Evolutionary conservation across 2,329 filamentous ascomycete genomes (phyloP).

Genomic region (Plectosphaerella cucumerina): DNA sequence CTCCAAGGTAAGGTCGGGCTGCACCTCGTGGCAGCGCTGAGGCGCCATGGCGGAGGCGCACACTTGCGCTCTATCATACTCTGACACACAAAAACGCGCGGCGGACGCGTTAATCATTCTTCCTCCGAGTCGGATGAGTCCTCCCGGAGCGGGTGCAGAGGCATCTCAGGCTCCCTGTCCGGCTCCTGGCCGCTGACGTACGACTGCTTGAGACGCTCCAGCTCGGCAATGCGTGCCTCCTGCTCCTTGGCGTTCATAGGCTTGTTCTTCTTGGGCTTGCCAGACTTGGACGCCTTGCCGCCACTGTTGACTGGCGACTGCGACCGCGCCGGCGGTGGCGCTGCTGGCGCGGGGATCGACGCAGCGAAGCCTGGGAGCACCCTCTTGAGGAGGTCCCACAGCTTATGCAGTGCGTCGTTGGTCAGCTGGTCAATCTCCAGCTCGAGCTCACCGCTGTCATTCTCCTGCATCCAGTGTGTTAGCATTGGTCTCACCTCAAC

Average conservation of each 20-base stretch:
- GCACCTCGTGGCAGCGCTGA: too few species aligned
- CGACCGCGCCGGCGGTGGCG: constrained; percentile 8
- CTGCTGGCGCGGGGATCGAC: constrained; percentile 8
- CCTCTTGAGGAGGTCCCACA: constrained; percentile 42
- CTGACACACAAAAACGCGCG: not conserved
- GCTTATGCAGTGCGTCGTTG: constrained; percentile 48
- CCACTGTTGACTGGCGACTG: constrained; percentile 25
- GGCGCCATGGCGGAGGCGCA: not conserved
- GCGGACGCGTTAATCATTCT: constrained; percentile 19
- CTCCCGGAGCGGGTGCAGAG: constrained; percentile 14
- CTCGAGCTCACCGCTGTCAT: constrained; percentile 55
- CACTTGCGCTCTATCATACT: not conserved
- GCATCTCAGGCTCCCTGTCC: constrained; percentile 11
- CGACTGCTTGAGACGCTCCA: constrained; percentile 49
- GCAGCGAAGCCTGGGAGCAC: constrained; percentile 29
- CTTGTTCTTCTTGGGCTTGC: constrained; percentile 68
- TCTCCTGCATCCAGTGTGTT: constrained; percentile 37
- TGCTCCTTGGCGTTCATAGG: constrained; percentile 70
- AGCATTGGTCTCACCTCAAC: not conserved
- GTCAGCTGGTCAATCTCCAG: constrained; percentile 56
- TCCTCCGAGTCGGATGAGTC: constrained; percentile 45
- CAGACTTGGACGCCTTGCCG: constrained; percentile 27
- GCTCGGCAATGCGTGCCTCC: constrained; percentile 58
- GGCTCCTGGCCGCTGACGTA: constrained; percentile 31
- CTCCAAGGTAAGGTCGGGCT: too few species aligned